Percentiles rank a stretch among this genome's conserved stretches.
phyloP scores from a whole-genome alignment of 2,329 filamentous ascomycete genomes.

The Botrytis medusae region DNA sequence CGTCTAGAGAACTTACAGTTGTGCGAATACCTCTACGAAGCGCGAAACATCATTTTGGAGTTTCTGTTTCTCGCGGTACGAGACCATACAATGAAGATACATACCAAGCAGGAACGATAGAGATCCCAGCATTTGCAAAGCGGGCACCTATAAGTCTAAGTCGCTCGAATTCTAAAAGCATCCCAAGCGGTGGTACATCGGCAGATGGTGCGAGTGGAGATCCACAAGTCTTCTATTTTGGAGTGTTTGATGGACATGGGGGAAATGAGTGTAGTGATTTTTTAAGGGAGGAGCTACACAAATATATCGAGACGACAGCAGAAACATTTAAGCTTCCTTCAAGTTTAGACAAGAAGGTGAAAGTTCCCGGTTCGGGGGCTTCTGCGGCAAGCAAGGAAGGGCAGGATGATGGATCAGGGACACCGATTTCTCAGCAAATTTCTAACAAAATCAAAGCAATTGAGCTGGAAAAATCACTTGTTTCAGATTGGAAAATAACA shows the following conservation, averaged over 20 bases:
- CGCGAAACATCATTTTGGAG: constrained; percentile 95
- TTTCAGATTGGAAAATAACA: constrained; percentile 75
- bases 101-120: constrained; percentile 90
- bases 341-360: constrained; percentile 58
- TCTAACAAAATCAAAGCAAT: constrained; percentile 58
- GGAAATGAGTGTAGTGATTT: constrained; percentile 87
- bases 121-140: constrained; percentile 89
- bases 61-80: constrained; percentile 73
- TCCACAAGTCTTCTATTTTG: constrained; percentile 97
- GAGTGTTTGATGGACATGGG: constrained; percentile 93
- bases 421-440: constrained; percentile 40
- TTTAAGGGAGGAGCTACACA: constrained; percentile 77
- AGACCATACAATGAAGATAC: constrained; percentile 91
- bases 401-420: constrained; percentile 47
- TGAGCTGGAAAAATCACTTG: constrained; percentile 67
- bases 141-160: constrained; percentile 65
- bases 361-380: constrained; percentile 56
- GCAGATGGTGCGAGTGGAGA: constrained; percentile 81
- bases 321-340: constrained; percentile 74
- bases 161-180: constrained; percentile 27
- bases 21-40: constrained; percentile 91
- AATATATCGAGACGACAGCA: constrained; percentile 83
- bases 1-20: constrained; percentile 78
- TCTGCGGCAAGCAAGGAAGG: constrained; percentile 50
- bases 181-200: constrained; percentile 53